Evolutionary conservation across 1,139 yeast species (phyloP).

Genomic region (Magnusiomyces paraingens): DNA sequence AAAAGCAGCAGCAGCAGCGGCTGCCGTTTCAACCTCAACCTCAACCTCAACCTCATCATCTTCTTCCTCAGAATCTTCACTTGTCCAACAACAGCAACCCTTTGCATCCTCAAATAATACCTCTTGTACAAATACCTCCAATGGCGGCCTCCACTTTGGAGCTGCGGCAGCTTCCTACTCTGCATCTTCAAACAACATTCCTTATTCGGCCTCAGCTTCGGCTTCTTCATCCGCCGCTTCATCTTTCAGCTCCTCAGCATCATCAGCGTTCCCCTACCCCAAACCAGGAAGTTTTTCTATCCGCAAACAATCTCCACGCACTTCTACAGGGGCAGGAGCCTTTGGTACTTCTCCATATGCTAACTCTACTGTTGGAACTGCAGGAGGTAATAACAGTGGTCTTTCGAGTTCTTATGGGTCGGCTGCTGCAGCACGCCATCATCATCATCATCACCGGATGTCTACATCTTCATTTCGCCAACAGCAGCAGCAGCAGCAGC

Average conservation of each 20-base stretch:
- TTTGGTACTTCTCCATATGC: slow-evolving; percentile 14
- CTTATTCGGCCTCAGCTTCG: background rate
- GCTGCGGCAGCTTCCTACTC: slow-evolving; percentile 6
- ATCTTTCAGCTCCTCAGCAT: slow-evolving; percentile 2
- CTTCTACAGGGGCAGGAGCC: slow-evolving; percentile 10
- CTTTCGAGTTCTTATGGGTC: slow-evolving; percentile 18
- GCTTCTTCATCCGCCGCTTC: background rate
- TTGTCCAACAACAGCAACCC: background rate
- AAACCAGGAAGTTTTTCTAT: slow-evolving; percentile 17
- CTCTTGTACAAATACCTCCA: slow-evolving; percentile 1
- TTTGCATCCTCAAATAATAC: slow-evolving; percentile 7
- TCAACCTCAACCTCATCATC: slow-evolving; percentile 13
- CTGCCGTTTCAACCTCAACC: slow-evolving; percentile 25
- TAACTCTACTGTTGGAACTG: background rate
- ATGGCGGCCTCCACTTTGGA: background rate
- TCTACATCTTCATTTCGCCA: slow-evolving; percentile 4
- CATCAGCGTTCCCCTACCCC: slow-evolving; percentile 20
- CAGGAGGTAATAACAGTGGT: slow-evolving; percentile 9
- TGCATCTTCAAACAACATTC: slow-evolving; percentile 6
- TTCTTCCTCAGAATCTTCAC: slow-evolving; percentile 9
- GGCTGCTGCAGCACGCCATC: slow-evolving; percentile 3
- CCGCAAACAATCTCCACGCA: slow-evolving; percentile 12
- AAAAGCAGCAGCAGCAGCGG: slow-evolving; percentile 20
- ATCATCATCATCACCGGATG: slow-evolving; percentile 8
- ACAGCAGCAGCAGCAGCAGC: background rate